Conservation (phyloP, 2,329 filamentous ascomycete genomes). For the Pestalotiopsis sp. region DNA sequence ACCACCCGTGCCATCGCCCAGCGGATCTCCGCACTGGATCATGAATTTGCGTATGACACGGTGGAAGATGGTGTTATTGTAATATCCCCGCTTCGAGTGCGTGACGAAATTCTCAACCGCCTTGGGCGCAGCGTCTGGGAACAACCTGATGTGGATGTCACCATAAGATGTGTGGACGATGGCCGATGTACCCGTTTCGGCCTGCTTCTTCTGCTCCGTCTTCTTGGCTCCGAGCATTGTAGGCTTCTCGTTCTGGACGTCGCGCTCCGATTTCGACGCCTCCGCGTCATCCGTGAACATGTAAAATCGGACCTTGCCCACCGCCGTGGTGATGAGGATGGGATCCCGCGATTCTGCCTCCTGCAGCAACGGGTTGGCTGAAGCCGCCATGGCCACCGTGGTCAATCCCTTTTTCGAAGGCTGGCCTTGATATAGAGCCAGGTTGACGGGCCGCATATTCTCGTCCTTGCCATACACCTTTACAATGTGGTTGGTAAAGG, state of each 20-base stretch:
- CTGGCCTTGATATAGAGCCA: slow-evolving; percentile 90
- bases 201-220: slow-evolving; percentile 57
- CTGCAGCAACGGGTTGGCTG: slow-evolving; percentile 86
- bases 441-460: slow-evolving; percentile 77
- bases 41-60: slow-evolving; percentile 97
- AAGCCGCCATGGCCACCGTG: slow-evolving; percentile 96
- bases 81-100: slow-evolving; percentile 86
- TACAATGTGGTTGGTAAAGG: slow-evolving; percentile 87
- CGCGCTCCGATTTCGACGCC: slow-evolving; percentile 78
- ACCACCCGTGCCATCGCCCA: slow-evolving; percentile 86
- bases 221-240: slow-evolving; percentile 61
- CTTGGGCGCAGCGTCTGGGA: slow-evolving; percentile 89
- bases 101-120: slow-evolving; percentile 97
- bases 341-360: slow-evolving; percentile 91
- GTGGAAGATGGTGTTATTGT: slow-evolving; percentile 97
- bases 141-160: slow-evolving; percentile 90
- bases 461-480: slow-evolving; percentile 91
- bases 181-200: slow-evolving; percentile 75
- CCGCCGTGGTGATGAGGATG: slow-evolving; percentile 80
- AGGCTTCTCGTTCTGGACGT: slow-evolving; percentile 94
- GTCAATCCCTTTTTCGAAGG: slow-evolving; percentile 92
- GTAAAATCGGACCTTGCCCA: slow-evolving; percentile 91
- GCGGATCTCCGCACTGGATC: slow-evolving; percentile 85
- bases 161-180: slow-evolving; percentile 90
- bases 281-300: slow-evolving; percentile 94